phyloP scores from a whole-genome alignment of 768 basidiomycete species.

The Lactifluus volemus region DNA sequence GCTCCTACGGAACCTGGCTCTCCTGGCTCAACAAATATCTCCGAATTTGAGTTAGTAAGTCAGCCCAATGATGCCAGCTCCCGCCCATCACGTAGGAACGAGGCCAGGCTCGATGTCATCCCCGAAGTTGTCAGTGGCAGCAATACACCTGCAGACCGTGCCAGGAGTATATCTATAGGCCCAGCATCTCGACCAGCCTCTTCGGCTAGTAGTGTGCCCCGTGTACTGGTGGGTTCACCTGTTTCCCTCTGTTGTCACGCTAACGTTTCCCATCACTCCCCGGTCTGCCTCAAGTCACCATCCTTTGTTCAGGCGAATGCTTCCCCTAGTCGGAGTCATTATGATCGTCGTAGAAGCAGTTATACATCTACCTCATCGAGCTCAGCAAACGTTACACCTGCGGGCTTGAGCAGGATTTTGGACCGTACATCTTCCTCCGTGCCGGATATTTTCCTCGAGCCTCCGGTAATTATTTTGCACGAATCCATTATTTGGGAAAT shows the following conservation, averaged over 20 bases:
- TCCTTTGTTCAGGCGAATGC: background rate
- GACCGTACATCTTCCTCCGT: conserved; percentile 10
- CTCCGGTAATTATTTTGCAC: conserved; percentile 10
- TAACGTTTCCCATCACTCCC: background rate
- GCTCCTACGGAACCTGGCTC: conserved; percentile 13
- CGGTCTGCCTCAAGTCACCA: background rate
- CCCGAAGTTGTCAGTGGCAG: conserved; percentile 14
- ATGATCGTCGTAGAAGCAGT: conserved; percentile 16
- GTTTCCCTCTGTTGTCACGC: background rate
- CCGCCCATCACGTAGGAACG: conserved; percentile 13
- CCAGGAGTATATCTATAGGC: conserved; percentile 13
- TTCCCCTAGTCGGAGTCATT: background rate
- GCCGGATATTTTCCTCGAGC: conserved; percentile 5
- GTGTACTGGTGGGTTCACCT: conserved; percentile 1
- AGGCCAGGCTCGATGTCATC: conserved; percentile 14
- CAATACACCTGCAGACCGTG: conserved; percentile 14
- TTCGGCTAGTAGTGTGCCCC: background rate
- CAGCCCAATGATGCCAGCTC: conserved; percentile 9
- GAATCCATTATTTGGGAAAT: background rate
- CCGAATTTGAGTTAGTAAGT: conserved; percentile 20
- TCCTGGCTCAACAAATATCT: conserved; percentile 19
- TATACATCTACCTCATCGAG: conserved; percentile 13
- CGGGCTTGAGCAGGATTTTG: conserved; percentile 9
- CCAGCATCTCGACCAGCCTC: conserved; percentile 10
- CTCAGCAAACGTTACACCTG: conserved; percentile 12